These are phyloP conservation scores for Fusarium globosum DNA, from an alignment of 2,329 filamentous ascomycete genomes.

Conservation along the genomic window DNA sequence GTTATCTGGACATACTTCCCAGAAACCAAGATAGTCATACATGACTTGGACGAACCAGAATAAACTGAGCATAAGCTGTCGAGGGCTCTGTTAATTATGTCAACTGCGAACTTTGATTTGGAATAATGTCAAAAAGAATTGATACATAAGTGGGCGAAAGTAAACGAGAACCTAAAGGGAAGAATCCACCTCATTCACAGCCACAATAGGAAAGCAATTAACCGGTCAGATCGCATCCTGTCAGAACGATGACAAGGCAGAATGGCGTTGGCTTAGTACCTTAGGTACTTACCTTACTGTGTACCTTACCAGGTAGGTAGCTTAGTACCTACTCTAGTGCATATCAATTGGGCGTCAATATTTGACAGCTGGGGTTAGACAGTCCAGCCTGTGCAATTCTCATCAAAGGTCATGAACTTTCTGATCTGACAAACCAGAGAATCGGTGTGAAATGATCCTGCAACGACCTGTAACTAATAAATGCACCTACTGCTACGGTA, in stretches of 20 bases:
- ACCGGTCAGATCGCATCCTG: conserved; percentile 8
- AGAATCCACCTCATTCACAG: conserved; percentile 1
- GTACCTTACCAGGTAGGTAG: neutral
- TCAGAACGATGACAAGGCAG: conserved; percentile 4
- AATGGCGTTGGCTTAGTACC: neutral
- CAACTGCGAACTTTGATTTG: neutral
- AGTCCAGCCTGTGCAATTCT: neutral
- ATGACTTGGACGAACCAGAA: too few species aligned
- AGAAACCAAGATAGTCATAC: neutral
- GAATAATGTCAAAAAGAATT: neutral
- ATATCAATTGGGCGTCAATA: neutral
- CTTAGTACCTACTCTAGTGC: neutral
- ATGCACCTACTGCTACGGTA: conserved; percentile 7
- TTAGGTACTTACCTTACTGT: neutral
- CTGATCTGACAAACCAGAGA: neutral
- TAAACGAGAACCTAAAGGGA: neutral
- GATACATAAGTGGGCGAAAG: neutral
- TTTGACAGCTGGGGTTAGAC: neutral
- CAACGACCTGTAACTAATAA: neutral
- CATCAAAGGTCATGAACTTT: conserved; percentile 16
- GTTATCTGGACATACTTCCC: neutral
- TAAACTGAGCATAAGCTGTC: neutral
- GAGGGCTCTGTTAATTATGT: neutral
- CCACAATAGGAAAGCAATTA: conserved; percentile 9
- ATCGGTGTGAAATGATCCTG: conserved; percentile 20